Conservation (phyloP, 768 basidiomycete genomes). For the Lactarius deliciosus region DNA sequence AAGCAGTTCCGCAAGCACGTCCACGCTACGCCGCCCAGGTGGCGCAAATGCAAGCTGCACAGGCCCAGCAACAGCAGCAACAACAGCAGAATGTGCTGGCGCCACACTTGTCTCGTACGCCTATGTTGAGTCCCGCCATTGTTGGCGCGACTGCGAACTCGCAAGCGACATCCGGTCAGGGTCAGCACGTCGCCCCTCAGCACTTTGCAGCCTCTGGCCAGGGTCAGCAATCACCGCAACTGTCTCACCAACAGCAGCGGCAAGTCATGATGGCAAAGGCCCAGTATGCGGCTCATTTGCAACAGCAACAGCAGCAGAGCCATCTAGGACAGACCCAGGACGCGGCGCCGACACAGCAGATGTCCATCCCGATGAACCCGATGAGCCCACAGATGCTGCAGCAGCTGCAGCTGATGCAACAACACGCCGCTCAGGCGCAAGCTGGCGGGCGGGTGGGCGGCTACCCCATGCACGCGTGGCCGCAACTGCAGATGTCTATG, state of each 20-base stretch:
- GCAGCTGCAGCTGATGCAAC: conserved; percentile 24
- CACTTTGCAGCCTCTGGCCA: conserved; percentile 18
- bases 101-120: conserved; percentile 28
- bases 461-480: neutral
- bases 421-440: conserved; percentile 24
- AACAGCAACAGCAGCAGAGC: too few species aligned
- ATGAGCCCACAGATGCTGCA: conserved; percentile 26
- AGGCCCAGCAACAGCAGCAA: conserved; percentile 34
- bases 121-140: conserved; percentile 22
- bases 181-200: conserved; percentile 21
- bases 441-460: conserved; percentile 22
- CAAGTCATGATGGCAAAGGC: conserved; percentile 12
- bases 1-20: conserved; percentile 15
- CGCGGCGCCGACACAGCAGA: conserved; percentile 29
- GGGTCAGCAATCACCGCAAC: conserved; percentile 21
- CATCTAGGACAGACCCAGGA: conserved; percentile 31
- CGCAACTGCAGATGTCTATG: neutral
- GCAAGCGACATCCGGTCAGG: conserved; percentile 29
- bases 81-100: conserved; percentile 30
- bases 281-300: conserved; percentile 6
- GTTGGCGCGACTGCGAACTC: conserved; percentile 16
- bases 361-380: conserved; percentile 30
- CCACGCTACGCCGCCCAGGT: conserved; percentile 20
- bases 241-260: conserved; percentile 20
- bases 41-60: conserved; percentile 21